Evolutionary conservation across 73 alveolate genomes (phyloP).

Genomic region (Tetrahymena thermophila): DNA sequence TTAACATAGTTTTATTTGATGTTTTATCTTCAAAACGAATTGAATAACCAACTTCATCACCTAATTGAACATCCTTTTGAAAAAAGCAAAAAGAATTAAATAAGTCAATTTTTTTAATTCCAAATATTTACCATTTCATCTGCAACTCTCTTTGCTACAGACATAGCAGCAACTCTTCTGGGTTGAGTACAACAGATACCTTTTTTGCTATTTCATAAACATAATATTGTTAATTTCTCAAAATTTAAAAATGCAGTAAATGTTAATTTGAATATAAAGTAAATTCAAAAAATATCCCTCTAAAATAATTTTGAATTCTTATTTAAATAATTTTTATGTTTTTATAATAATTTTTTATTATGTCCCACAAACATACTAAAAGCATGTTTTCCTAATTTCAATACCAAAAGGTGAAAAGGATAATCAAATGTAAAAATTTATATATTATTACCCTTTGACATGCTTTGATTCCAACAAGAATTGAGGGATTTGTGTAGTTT

Average conservation of each 20-base stretch:
- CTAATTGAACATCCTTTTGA: conserved; percentile 79
- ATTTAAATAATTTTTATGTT: too few relatives aligned
- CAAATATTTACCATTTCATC: conserved; percentile 76
- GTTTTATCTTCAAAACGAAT: conserved; percentile 97
- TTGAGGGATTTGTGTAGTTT: conserved; percentile 97
- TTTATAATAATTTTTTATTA: too few relatives aligned
- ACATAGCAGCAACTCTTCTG: conserved; percentile 99
- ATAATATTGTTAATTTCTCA: neutral
- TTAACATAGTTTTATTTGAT: conserved; percentile 75
- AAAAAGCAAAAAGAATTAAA: neutral
- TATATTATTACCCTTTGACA: conserved; percentile 37
- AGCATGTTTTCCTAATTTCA: too few relatives aligned
- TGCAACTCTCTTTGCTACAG: conserved; percentile 72
- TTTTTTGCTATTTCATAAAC: neutral
- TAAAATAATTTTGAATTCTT: neutral
- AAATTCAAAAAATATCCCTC: neutral
- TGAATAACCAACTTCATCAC: conserved; percentile 98
- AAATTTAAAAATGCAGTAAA: neutral
- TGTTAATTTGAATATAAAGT: neutral
- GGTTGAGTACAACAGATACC: conserved; percentile 97
- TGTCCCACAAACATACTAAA: neutral
- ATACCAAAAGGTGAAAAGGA: too few relatives aligned
- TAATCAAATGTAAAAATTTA: neutral
- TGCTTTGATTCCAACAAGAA: conserved; percentile 65
- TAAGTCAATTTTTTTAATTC: neutral